phyloP scores from a whole-genome alignment of 2,329 filamentous ascomycete species.

The Aspergillus candidus region DNA sequence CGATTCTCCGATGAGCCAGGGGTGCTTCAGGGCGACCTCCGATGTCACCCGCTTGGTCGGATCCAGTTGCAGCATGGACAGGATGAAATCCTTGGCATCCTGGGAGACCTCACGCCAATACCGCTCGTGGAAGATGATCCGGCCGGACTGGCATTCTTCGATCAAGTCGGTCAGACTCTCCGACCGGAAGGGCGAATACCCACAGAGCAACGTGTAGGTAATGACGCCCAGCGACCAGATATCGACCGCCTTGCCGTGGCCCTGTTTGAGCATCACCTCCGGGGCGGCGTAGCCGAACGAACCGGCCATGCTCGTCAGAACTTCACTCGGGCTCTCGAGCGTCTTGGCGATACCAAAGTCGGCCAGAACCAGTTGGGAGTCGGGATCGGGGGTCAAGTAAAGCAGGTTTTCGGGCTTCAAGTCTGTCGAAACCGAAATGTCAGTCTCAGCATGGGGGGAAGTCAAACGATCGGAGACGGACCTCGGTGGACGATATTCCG shows the following conservation, averaged over 20 bases:
- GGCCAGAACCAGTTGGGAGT: conserved; percentile 85
- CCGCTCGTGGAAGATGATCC: conserved; percentile 90
- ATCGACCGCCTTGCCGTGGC: conserved; percentile 95
- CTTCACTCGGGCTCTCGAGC: conserved; percentile 81
- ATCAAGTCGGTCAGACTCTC: conserved; percentile 91
- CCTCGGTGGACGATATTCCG: conserved; percentile 96
- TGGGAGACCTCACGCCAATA: conserved; percentile 98
- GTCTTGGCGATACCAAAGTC: conserved; percentile 99
- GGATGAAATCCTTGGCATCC: conserved; percentile 93
- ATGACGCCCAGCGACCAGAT: conserved; percentile 99
- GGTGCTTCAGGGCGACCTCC: conserved; percentile 71
- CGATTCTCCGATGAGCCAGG: conserved; percentile 85
- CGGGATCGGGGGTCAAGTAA: conserved; percentile 70
- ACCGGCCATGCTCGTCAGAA: conserved; percentile 95
- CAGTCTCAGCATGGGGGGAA: neutral
- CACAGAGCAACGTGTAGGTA: conserved; percentile 94
- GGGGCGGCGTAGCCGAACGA: conserved; percentile 97
- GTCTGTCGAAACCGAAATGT: conserved; percentile 50
- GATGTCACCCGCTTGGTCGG: conserved; percentile 72
- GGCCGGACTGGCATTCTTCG: conserved; percentile 78
- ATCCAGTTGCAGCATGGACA: conserved; percentile 69
- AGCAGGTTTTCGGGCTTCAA: conserved; percentile 97
- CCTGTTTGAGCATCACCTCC: conserved; percentile 96
- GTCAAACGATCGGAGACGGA: conserved; percentile 33
- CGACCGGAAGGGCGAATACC: conserved; percentile 95